phyloP scores from a whole-genome alignment of 208 protist genomes.

The Crithidia fasciculata region DNA sequence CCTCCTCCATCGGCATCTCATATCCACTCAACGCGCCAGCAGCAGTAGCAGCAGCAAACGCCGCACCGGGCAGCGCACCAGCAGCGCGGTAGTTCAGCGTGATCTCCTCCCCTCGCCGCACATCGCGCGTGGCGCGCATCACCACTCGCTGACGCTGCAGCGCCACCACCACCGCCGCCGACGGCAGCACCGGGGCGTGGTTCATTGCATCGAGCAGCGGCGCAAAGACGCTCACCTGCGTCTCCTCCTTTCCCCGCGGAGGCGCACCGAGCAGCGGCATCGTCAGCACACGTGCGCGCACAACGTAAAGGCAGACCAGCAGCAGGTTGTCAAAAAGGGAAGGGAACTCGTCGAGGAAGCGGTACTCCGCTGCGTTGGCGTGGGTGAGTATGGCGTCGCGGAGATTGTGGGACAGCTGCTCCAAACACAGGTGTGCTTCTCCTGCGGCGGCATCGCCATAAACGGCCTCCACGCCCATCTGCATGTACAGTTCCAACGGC shows the following conservation, averaged over 20 bases:
- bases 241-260: not conserved
- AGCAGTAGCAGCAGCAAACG: no score
- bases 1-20: constrained; percentile 14
- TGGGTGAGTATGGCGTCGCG: constrained; percentile 68
- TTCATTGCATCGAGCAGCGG: constrained; percentile 77
- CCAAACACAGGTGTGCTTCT: constrained; percentile 62
- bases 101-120: constrained; percentile 63
- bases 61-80: not conserved
- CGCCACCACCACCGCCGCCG: constrained; percentile 62
- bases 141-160: constrained; percentile 39
- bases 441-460: constrained; percentile 38
- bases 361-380: constrained; percentile 60
- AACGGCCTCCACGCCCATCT: constrained; percentile 59
- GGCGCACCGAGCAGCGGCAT: constrained; percentile 43
- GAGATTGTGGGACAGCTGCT: constrained; percentile 74
- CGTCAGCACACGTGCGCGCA: constrained; percentile 64
- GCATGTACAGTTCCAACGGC: constrained; percentile 52
- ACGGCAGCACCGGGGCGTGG: constrained; percentile 34
- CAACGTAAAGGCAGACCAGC: constrained; percentile 69
- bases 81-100: constrained; percentile 64
- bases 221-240: constrained; percentile 50
- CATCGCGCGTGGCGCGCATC: constrained; percentile 60
- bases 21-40: not conserved
- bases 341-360: constrained; percentile 52
- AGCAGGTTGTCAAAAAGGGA: constrained; percentile 61